Evolutionary conservation across 805 yeast species (phyloP).

Genomic region (Zygosaccharomyces lentus): DNA sequence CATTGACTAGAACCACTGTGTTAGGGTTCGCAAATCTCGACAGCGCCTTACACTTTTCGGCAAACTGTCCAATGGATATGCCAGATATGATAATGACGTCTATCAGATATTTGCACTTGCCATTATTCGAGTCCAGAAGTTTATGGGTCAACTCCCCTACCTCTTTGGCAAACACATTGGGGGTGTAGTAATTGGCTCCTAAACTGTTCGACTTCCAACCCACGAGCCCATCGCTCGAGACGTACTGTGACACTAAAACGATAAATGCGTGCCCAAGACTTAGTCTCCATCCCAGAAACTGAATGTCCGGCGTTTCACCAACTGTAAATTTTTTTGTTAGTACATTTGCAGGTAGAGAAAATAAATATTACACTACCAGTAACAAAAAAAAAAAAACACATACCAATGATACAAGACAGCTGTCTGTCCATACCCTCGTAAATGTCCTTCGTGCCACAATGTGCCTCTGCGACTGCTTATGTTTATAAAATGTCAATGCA

Average conservation of each 20-base stretch:
- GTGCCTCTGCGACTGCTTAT: neutral
- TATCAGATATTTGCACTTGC: slow-evolving; percentile 19
- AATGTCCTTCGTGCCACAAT: neutral
- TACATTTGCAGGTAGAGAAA: neutral
- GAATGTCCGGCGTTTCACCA: slow-evolving; percentile 34
- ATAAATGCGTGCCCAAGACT: slow-evolving; percentile 31
- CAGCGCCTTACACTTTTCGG: slow-evolving; percentile 19
- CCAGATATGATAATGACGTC: slow-evolving; percentile 29
- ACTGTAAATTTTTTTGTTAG: slow-evolving; percentile 17
- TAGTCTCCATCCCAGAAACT: slow-evolving; percentile 34
- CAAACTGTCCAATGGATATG: slow-evolving; percentile 26
- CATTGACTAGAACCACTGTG: slow-evolving; percentile 26
- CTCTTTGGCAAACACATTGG: slow-evolving; percentile 30
- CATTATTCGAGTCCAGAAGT: slow-evolving; percentile 7
- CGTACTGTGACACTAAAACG: slow-evolving; percentile 28
- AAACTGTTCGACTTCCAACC: slow-evolving; percentile 34
- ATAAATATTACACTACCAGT: neutral
- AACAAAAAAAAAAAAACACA: slow-evolving; percentile 4
- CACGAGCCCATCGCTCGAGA: slow-evolving; percentile 32
- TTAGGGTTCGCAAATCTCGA: slow-evolving; percentile 17
- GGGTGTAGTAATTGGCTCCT: slow-evolving; percentile 34
- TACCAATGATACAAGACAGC: slow-evolving; percentile 20
- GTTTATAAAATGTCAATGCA: neutral
- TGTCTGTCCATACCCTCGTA: slow-evolving; percentile 8
- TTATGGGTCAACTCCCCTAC: slow-evolving; percentile 17